Conservation (phyloP, 441 rosid species). For the Omphalea diandra region DNA sequence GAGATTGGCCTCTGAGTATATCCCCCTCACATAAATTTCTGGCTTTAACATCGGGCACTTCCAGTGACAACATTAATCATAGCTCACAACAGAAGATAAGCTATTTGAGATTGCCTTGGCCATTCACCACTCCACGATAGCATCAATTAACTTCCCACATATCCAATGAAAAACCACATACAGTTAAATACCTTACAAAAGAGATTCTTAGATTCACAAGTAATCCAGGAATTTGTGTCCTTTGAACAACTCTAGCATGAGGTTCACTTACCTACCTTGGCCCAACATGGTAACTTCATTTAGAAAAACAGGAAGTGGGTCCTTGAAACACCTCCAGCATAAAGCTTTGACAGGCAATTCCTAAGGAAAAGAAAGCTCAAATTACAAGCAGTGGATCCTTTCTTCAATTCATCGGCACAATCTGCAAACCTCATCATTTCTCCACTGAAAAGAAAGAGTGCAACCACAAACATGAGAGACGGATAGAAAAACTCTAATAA, state of each 20-base stretch:
- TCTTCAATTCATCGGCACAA: conserved; percentile 9
- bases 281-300: too few relatives aligned
- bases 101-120: neutral
- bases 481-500: neutral
- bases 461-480: neutral
- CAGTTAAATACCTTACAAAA: neutral
- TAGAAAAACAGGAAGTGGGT: neutral
- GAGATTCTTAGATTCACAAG: too few relatives aligned
- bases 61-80: too few relatives aligned
- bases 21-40: too few relatives aligned
- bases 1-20: neutral
- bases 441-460: conserved; percentile 15
- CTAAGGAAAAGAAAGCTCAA: neutral
- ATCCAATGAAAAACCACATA: neutral
- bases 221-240: too few relatives aligned
- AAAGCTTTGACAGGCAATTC: conserved; percentile 3
- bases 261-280: too few relatives aligned
- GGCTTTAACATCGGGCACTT: too few relatives aligned
- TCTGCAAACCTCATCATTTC: neutral
- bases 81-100: too few relatives aligned
- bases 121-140: too few relatives aligned
- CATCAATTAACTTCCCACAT: neutral
- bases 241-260: too few relatives aligned
- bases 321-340: neutral
- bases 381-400: too few relatives aligned